Percentiles rank a stretch among this genome's conserved stretches.
These are phyloP conservation scores for Trifolium pratense DNA, from an alignment of 306 rosid genomes.

Conservation along the genomic window DNA sequence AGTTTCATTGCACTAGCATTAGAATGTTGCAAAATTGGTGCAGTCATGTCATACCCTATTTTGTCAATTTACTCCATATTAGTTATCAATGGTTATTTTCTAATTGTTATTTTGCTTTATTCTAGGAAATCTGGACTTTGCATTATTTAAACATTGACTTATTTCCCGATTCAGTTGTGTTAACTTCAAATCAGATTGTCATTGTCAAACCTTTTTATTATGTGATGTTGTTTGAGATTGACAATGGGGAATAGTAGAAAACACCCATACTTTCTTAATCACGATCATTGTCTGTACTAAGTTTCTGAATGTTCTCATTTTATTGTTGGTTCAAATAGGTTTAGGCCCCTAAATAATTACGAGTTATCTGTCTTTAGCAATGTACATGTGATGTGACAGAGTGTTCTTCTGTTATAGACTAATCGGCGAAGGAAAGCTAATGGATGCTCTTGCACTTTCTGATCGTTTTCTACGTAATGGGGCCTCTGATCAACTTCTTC, in stretches of 20 bases:
- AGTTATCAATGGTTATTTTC: slow-evolving; percentile 15
- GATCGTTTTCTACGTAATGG: slow-evolving; percentile 98
- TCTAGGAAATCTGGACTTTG: slow-evolving; percentile 20
- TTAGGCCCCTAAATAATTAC: slow-evolving; percentile 21
- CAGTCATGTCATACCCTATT: not conserved
- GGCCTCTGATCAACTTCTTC: slow-evolving; percentile 86
- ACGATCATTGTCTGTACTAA: not conserved
- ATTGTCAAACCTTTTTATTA: slow-evolving; percentile 19
- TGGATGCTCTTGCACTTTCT: slow-evolving; percentile 98
- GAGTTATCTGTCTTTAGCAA: slow-evolving; percentile 34
- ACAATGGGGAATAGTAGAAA: slow-evolving; percentile 20
- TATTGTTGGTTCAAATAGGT: slow-evolving; percentile 23
- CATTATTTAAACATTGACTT: slow-evolving; percentile 36
- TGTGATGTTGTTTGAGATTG: slow-evolving; percentile 23
- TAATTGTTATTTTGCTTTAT: slow-evolving; percentile 35
- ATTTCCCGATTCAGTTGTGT: slow-evolving; percentile 3
- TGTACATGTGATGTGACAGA: slow-evolving; percentile 32
- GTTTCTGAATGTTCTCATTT: slow-evolving; percentile 20
- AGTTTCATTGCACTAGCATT: slow-evolving; percentile 38
- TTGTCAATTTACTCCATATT: slow-evolving; percentile 26
- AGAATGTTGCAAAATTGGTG: slow-evolving; percentile 32
- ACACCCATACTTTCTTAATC: not conserved
- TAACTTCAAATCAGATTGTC: slow-evolving; percentile 20
- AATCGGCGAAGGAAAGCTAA: slow-evolving; percentile 84
- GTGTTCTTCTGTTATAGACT: slow-evolving; percentile 57